A percentile compares a stretch with the other conserved stretches of the same genome.
Conservation (phyloP, 1,139 yeast species). For the Diutina neorugosa region DNA sequence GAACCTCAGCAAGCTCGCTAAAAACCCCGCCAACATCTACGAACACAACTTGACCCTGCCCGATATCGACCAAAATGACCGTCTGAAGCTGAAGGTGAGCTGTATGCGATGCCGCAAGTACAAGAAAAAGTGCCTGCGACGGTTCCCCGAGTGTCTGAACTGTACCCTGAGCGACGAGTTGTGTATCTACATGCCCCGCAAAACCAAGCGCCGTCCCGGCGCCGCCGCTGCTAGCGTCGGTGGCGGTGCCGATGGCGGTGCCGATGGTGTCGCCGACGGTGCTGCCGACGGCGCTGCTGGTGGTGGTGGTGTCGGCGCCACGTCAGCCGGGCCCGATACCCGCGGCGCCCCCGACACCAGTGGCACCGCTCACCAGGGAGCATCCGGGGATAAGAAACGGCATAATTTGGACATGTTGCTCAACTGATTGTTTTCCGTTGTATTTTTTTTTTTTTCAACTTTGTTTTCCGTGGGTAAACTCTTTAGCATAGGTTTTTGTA, state of each 20-base stretch:
- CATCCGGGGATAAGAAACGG: not conserved
- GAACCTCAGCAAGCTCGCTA: not conserved
- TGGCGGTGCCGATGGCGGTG: not conserved
- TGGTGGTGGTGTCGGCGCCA: no score
- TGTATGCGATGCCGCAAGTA: conserved; percentile 3
- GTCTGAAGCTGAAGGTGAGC: conserved; percentile 1
- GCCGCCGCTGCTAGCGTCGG: not conserved
- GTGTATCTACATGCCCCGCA: conserved; percentile 1
- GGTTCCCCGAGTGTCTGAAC: conserved; percentile 1
- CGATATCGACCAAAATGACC: conserved; percentile 1
- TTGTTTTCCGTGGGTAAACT: not conserved
- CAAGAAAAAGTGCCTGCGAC: conserved; percentile 3
- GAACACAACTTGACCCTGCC: conserved; percentile 3
- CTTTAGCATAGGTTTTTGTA: not conserved
- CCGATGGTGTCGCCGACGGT: not conserved
- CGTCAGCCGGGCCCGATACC: no score
- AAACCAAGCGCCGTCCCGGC: conserved; percentile 1
- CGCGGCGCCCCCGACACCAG: not conserved
- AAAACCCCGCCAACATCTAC: not conserved
- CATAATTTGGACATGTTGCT: conserved; percentile 4
- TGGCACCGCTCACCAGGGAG: not conserved
- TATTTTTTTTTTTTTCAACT: no score
- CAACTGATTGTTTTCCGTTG: not conserved
- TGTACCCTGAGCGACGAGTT: conserved; percentile 3
- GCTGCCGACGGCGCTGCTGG: not conserved